Percentiles rank a stretch among this genome's conserved stretches.
phyloP scores from a whole-genome alignment of 2,329 filamentous ascomycete species.

The Paecilomyces sp. region DNA sequence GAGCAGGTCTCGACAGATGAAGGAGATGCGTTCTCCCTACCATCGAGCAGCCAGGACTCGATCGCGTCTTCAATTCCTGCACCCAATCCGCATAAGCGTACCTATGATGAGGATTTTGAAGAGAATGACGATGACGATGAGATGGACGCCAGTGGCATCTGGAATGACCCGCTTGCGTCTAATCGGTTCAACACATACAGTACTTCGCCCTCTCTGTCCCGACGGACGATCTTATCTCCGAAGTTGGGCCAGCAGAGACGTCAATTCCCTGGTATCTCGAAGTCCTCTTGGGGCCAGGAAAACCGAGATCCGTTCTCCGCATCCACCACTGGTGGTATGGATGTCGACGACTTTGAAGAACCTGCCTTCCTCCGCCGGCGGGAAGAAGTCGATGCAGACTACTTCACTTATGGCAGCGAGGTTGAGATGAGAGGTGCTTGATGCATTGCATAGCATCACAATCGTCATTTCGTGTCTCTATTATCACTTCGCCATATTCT shows the following conservation, averaged over 20 bases:
- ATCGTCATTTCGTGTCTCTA: neutral
- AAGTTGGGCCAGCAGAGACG: slow-evolving; percentile 21
- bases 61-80: slow-evolving; percentile 15
- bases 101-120: slow-evolving; percentile 31
- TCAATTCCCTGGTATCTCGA: slow-evolving; percentile 6
- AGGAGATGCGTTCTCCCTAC: slow-evolving; percentile 30
- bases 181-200: neutral
- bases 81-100: slow-evolving; percentile 35
- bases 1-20: slow-evolving; percentile 25
- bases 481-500: neutral
- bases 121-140: slow-evolving; percentile 23
- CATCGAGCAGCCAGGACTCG: slow-evolving; percentile 34
- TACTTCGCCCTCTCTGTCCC: slow-evolving; percentile 1
- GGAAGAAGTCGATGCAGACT: slow-evolving; percentile 31
- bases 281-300: slow-evolving; percentile 20
- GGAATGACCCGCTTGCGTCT: slow-evolving; percentile 16
- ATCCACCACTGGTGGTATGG: slow-evolving; percentile 19
- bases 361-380: slow-evolving; percentile 35
- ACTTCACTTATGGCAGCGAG: slow-evolving; percentile 3
- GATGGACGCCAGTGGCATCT: slow-evolving; percentile 15
- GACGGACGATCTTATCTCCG: slow-evolving; percentile 26
- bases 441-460: neutral
- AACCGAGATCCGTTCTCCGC: slow-evolving; percentile 13
- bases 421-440: neutral
- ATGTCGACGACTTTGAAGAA: slow-evolving; percentile 39